Percentiles rank a stretch among this genome's conserved stretches.
Conservation (phyloP, 768 basidiomycete genomes). For the Phlebiopsis flavidoalba region DNA sequence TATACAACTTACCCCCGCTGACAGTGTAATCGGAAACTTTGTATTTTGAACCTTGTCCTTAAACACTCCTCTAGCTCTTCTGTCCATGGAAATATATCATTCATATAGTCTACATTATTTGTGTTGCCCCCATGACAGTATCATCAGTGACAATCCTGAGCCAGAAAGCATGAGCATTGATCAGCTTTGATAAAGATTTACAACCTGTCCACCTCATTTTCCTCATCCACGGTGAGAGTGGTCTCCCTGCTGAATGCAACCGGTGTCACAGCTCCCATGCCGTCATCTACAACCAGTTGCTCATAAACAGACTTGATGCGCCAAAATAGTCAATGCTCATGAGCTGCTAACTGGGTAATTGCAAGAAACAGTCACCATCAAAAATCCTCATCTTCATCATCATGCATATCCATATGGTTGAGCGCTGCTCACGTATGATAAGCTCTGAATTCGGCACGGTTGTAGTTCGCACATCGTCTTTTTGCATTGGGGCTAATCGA, state of each 20-base stretch:
- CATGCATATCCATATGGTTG: too few relatives aligned
- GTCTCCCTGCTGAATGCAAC: too few relatives aligned
- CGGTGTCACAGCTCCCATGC: too few relatives aligned
- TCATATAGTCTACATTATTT: background rate
- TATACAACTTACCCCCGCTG: background rate
- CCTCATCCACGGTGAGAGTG: too few relatives aligned
- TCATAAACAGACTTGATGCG: too few relatives aligned
- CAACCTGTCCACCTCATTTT: background rate
- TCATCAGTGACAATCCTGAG: background rate
- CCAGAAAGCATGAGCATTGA: background rate
- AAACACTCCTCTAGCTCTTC: background rate
- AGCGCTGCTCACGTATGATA: too few relatives aligned
- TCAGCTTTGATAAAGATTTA: background rate
- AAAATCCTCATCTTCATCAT: too few relatives aligned
- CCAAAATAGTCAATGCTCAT: too few relatives aligned
- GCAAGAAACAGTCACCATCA: too few relatives aligned
- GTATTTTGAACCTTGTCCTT: background rate
- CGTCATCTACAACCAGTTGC: too few relatives aligned
- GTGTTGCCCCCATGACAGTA: background rate
- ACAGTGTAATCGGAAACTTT: background rate
- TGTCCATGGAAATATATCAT: background rate
- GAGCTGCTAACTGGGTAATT: too few relatives aligned
- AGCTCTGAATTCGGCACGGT: background rate
- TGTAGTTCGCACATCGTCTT: background rate
- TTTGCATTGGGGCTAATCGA: background rate